A percentile compares a stretch with the other conserved stretches of the same genome.
phyloP scores from a whole-genome alignment of 768 basidiomycete species.

The Lyophyllum semitale region DNA sequence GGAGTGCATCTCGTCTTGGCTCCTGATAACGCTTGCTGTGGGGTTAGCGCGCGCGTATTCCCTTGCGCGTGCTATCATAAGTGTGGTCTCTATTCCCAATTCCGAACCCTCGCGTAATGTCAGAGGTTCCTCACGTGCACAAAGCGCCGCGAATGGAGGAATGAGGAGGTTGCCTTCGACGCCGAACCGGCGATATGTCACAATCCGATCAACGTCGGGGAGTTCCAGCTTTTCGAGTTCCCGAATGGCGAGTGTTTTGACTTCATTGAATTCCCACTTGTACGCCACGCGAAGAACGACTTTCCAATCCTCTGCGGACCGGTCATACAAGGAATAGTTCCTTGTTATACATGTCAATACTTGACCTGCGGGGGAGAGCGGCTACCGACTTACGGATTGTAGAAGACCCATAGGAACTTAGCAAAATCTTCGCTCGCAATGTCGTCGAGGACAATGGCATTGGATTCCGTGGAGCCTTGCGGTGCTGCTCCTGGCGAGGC shows the following conservation, averaged over 20 bases:
- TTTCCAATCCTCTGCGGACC: slow-evolving; percentile 53
- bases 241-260: slow-evolving; percentile 58
- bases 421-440: slow-evolving; percentile 40
- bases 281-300: slow-evolving; percentile 59
- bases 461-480: slow-evolving; percentile 36
- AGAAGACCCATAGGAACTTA: slow-evolving; percentile 57
- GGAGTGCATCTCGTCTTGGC: slow-evolving; percentile 17
- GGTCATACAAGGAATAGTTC: slow-evolving; percentile 56
- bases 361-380: not conserved
- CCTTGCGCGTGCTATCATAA: slow-evolving; percentile 50
- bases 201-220: slow-evolving; percentile 52
- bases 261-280: slow-evolving; percentile 56
- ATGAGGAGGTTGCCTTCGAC: slow-evolving; percentile 51
- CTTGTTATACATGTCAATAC: slow-evolving; percentile 31
- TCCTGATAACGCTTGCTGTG: slow-evolving; percentile 14
- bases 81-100: slow-evolving; percentile 53
- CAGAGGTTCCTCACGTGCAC: slow-evolving; percentile 50
- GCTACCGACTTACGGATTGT: slow-evolving; percentile 45
- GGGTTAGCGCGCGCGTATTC: slow-evolving; percentile 43
- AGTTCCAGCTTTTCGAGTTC: slow-evolving; percentile 54
- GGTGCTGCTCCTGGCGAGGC: slow-evolving; percentile 32
- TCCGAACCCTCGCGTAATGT: slow-evolving; percentile 54
- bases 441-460: slow-evolving; percentile 46
- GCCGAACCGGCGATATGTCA: slow-evolving; percentile 52
- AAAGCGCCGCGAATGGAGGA: slow-evolving; percentile 57